Conservation (phyloP, 441 rosid genomes). For the Gossypium schwendimanii region DNA sequence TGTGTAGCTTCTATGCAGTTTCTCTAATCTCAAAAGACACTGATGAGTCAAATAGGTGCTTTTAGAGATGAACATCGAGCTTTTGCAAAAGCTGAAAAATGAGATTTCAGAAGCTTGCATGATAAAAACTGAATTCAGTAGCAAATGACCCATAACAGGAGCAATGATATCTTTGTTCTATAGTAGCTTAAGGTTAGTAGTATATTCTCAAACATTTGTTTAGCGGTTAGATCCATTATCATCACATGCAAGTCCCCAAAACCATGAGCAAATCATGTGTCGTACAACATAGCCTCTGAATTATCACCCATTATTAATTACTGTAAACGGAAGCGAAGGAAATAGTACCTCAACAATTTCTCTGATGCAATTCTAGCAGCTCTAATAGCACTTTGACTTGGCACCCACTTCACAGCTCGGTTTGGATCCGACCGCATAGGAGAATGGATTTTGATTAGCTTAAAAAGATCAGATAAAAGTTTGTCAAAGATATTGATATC, state of each 20-base stretch:
- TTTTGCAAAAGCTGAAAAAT: not conserved
- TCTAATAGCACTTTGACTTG: slow-evolving; percentile 47
- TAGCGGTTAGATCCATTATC: not conserved
- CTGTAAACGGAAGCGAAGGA: not conserved
- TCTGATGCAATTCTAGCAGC: slow-evolving; percentile 82
- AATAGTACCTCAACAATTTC: slow-evolving; percentile 63
- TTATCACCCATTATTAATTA: not conserved
- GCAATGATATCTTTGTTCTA: not conserved
- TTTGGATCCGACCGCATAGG: slow-evolving; percentile 77
- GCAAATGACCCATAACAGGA: not conserved
- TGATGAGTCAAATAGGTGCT: not conserved
- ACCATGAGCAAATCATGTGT: not conserved
- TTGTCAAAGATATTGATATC: slow-evolving; percentile 1
- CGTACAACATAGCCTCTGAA: not conserved
- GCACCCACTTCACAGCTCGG: slow-evolving; percentile 66
- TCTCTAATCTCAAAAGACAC: not conserved
- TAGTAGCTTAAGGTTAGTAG: not conserved
- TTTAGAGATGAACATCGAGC: not conserved
- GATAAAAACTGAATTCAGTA: not conserved
- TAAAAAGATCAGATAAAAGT: slow-evolving; percentile 17
- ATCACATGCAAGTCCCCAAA: not conserved
- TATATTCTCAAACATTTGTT: not conserved
- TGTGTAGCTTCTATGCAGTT: not conserved
- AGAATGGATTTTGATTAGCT: slow-evolving; percentile 94
- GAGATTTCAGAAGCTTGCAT: not conserved